Percentiles rank a stretch among this genome's conserved stretches.
phyloP scores from a whole-genome alignment of 1,284 basidiomycete species.

The Ganoderma lucidum region DNA sequence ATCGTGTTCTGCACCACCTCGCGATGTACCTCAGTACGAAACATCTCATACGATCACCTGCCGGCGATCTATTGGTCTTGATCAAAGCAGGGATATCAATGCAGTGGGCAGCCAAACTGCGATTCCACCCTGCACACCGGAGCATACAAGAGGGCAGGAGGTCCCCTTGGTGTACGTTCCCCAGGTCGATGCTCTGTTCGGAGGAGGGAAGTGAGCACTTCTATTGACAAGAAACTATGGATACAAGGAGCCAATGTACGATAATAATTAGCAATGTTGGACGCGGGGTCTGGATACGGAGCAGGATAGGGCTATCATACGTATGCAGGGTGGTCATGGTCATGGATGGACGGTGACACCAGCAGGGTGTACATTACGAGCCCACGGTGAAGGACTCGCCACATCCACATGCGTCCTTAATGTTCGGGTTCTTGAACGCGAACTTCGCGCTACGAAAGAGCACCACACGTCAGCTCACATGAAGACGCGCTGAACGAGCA shows the following conservation, averaged over 20 bases:
- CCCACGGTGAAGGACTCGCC: conserved; percentile 87
- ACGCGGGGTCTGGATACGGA: not conserved
- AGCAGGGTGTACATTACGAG: conserved; percentile 16
- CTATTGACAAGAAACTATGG: conserved; percentile 31
- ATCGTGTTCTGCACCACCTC: not conserved
- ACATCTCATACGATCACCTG: not conserved
- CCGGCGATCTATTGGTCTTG: not conserved
- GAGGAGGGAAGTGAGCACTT: conserved; percentile 14
- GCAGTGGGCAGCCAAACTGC: not conserved
- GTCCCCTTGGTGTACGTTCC: no score
- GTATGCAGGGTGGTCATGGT: conserved; percentile 3
- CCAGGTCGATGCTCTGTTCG: not conserved
- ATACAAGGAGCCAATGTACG: conserved; percentile 29
- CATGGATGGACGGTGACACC: not conserved
- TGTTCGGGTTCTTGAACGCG: conserved; percentile 90
- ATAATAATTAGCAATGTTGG: conserved; percentile 21
- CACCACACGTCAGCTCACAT: not conserved
- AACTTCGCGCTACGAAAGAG: conserved; percentile 78
- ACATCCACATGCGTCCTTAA: conserved; percentile 94
- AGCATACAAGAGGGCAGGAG: not conserved
- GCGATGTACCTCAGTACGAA: no score
- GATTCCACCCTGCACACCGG: not conserved
- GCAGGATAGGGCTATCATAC: conserved; percentile 14
- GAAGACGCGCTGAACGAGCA: not conserved
- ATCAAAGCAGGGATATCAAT: not conserved